phyloP scores from a whole-genome alignment of 2,329 filamentous ascomycete genomes.

The Venturia aucupariae region DNA sequence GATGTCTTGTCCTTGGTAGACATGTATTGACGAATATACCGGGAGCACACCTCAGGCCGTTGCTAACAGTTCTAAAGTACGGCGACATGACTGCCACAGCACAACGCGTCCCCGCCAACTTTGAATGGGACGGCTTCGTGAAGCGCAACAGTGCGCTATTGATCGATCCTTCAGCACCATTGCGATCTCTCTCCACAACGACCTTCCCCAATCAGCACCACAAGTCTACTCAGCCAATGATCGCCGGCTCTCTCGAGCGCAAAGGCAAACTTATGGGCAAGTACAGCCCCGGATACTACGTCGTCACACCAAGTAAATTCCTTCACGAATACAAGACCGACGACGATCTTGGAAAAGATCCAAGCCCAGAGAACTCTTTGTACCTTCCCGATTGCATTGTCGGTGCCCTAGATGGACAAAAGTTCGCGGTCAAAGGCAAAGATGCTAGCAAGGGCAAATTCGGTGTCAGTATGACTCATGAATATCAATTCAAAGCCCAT shows the following conservation, averaged over 20 bases:
- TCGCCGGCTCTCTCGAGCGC: slow-evolving; percentile 81
- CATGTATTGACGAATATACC: too few relatives aligned
- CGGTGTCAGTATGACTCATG: slow-evolving; percentile 66
- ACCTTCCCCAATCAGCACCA: slow-evolving; percentile 87
- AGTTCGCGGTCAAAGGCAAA: slow-evolving; percentile 94
- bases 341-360: slow-evolving; percentile 64
- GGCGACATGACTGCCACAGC: slow-evolving; percentile 69
- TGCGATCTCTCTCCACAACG: slow-evolving; percentile 64
- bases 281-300: slow-evolving; percentile 78
- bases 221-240: slow-evolving; percentile 65
- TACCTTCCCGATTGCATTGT: slow-evolving; percentile 87
- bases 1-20: too few relatives aligned
- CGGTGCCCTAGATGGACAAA: slow-evolving; percentile 61
- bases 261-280: slow-evolving; percentile 81
- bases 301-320: slow-evolving; percentile 78
- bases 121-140: slow-evolving; percentile 85
- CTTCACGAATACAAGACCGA: slow-evolving; percentile 95
- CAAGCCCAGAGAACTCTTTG: slow-evolving; percentile 75
- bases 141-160: slow-evolving; percentile 61
- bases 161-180: slow-evolving; percentile 65
- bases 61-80: slow-evolving; percentile 37
- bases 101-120: slow-evolving; percentile 71
- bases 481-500: slow-evolving; percentile 81
- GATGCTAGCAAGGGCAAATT: slow-evolving; percentile 70
- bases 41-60: background rate